Percentiles rank a stretch among this genome's conserved stretches.
phyloP scores from a whole-genome alignment of 305 asterid species.

The Fraxinus latifolia region DNA sequence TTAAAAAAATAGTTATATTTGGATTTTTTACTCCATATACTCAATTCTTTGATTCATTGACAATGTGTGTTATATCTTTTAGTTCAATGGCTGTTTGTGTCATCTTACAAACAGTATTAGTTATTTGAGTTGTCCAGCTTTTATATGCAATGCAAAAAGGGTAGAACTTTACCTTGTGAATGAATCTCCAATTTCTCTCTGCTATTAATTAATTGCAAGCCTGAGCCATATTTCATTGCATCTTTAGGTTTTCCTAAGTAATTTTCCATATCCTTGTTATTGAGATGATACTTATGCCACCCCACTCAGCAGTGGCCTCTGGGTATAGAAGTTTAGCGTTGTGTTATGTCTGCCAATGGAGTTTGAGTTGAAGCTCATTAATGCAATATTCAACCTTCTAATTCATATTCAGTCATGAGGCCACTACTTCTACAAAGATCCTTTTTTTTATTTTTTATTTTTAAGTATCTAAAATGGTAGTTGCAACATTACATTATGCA shows the following conservation, averaged over 20 bases:
- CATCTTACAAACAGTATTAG: neutral
- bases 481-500: neutral
- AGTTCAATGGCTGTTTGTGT: neutral
- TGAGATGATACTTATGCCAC: neutral
- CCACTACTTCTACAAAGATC: neutral
- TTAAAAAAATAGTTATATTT: neutral
- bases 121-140: neutral
- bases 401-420: neutral
- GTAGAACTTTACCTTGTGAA: neutral
- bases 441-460: neutral
- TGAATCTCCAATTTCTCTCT: neutral
- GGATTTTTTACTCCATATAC: neutral
- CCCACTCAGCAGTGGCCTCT: neutral
- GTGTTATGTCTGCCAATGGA: neutral
- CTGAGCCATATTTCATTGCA: neutral
- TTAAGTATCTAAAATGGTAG: neutral
- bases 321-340: neutral
- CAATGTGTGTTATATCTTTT: neutral
- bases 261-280: neutral
- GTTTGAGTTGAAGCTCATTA: neutral
- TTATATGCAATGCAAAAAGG: neutral
- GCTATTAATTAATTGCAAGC: neutral
- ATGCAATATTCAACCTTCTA: neutral
- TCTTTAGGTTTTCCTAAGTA: neutral
- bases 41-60: neutral